A percentile compares a stretch with the other conserved stretches of the same genome.
Conservation (phyloP, 495 filamentous ascomycete genomes). For the Neurospora hispaniola region DNA sequence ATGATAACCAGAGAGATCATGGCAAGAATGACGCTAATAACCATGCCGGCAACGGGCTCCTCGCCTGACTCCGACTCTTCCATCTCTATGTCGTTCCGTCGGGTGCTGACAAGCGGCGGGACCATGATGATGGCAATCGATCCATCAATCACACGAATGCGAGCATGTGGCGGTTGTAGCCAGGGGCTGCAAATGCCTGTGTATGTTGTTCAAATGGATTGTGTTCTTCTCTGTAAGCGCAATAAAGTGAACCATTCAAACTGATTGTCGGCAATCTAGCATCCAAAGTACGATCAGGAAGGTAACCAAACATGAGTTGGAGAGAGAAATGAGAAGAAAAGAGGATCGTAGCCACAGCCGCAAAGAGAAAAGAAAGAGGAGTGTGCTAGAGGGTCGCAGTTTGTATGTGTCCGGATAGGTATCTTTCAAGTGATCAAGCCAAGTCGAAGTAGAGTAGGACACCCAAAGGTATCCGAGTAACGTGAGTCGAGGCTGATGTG, state of each 20-base stretch:
- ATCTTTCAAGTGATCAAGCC: background rate
- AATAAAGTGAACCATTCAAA: background rate
- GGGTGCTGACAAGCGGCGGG: conserved; percentile 1
- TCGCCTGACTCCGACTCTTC: background rate
- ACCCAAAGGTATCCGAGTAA: background rate
- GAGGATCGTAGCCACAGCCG: background rate
- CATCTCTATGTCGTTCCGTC: background rate
- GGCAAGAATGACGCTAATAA: conserved; percentile 32
- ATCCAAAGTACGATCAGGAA: background rate
- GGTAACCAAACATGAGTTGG: background rate
- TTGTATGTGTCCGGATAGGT: background rate
- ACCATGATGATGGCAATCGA: conserved; percentile 6
- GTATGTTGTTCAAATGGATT: background rate
- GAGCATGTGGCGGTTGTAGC: background rate
- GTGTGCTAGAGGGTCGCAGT: background rate
- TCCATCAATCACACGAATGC: background rate
- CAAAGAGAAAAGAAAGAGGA: background rate
- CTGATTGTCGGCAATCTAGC: background rate
- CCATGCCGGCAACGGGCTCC: conserved; percentile 25
- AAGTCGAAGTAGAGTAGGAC: background rate
- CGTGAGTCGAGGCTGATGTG: background rate
- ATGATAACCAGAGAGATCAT: conserved; percentile 32
- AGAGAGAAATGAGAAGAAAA: background rate
- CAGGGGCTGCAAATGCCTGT: background rate
- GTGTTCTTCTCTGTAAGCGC: background rate